Percentiles rank a stretch among this genome's conserved stretches.
These are phyloP conservation scores for Ambrosia artemisiifolia DNA, from an alignment of 129 eudicot species.

Conservation along the genomic window DNA sequence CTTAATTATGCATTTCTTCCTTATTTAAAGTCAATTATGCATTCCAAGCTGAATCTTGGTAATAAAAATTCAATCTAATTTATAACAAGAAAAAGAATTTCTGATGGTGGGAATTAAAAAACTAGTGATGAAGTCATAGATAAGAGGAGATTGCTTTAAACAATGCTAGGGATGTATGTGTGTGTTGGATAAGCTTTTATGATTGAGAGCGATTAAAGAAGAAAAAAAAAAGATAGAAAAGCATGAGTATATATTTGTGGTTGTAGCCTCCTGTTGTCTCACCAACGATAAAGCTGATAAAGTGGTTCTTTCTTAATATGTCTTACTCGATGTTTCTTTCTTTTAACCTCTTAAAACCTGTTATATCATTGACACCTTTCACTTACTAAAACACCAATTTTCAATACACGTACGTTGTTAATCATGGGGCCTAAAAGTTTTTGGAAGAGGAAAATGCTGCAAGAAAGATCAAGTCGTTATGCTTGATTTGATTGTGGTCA, in stretches of 20 bases:
- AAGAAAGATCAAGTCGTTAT: conserved; percentile 5
- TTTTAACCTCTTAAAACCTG: conserved; percentile 25
- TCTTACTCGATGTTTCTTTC: conserved; percentile 28
- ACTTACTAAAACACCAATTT: conserved; percentile 27
- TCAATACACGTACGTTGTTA: conserved; percentile 20
- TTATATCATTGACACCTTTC: conserved; percentile 26
- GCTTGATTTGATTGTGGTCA: conserved; percentile 32
- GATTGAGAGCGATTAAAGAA: conserved; percentile 40
- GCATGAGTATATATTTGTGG: conserved; percentile 39
- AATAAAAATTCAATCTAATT: conserved; percentile 21
- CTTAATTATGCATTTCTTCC: not conserved
- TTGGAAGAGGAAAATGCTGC: conserved; percentile 15
- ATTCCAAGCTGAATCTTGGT: conserved; percentile 17
- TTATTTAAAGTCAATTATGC: conserved; percentile 5
- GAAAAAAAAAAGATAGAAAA: conserved; percentile 20
- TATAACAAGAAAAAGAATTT: conserved; percentile 18
- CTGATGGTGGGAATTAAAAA: conserved; percentile 17
- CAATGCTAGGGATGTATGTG: conserved; percentile 11
- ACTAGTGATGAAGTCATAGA: conserved; percentile 28
- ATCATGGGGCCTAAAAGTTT: conserved; percentile 32
- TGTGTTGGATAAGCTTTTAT: conserved; percentile 34
- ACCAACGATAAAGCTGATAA: conserved; percentile 47
- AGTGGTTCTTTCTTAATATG: conserved; percentile 29
- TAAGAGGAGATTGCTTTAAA: conserved; percentile 28
- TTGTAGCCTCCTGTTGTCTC: conserved; percentile 45